Evolutionary conservation across 2,329 filamentous ascomycete species (phyloP).

Genomic region (Calonectria leucothoes): DNA sequence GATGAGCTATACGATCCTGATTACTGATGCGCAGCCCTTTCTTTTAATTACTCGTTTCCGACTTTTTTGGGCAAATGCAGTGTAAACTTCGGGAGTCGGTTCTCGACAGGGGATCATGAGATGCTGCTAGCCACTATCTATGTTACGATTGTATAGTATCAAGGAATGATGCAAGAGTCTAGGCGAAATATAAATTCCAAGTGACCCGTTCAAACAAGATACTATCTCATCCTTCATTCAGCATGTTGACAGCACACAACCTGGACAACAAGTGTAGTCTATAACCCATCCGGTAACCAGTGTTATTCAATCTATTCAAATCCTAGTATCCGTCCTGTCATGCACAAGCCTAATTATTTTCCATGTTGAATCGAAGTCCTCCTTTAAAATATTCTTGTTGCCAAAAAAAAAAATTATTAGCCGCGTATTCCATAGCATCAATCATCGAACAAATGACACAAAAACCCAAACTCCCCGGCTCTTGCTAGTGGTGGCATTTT

Average conservation of each 20-base stretch:
- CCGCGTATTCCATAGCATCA: not conserved
- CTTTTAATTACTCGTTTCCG: not conserved
- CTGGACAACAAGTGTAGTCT: not conserved
- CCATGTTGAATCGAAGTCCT: not conserved
- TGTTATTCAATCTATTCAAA: not conserved
- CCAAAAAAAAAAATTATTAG: not conserved
- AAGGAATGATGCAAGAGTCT: not conserved
- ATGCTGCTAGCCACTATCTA: no score
- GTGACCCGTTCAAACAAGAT: not conserved
- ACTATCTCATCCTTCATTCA: not conserved
- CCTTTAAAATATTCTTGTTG: not conserved
- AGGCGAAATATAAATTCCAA: not conserved
- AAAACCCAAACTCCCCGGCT: not conserved
- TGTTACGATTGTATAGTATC: not conserved
- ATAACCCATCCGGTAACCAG: not conserved
- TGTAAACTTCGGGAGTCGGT: not conserved
- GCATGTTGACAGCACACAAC: not conserved
- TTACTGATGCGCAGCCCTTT: no score
- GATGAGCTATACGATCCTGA: no score
- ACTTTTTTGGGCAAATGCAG: not conserved
- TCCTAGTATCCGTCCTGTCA: not conserved
- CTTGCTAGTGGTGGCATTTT: not conserved
- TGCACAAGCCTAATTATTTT: not conserved
- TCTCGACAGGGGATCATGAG: not conserved
- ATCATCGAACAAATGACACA: not conserved